These are phyloP conservation scores for Solanum chiquidenum DNA, from an alignment of 257 asterid species.

Conservation along the genomic window DNA sequence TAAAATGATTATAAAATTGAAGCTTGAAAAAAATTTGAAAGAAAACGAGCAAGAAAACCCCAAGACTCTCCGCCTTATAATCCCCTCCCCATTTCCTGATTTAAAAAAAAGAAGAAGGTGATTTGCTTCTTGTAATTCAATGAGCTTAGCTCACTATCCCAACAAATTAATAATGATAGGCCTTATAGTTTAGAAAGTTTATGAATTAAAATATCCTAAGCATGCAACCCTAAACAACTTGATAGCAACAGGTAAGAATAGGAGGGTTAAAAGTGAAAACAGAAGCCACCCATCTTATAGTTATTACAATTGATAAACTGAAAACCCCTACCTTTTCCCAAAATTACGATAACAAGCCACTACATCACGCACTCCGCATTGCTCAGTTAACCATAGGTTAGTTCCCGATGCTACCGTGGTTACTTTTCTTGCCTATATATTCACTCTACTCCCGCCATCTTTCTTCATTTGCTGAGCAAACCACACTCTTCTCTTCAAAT, in stretches of 20 bases:
- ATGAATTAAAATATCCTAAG: not conserved
- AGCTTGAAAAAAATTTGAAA: too few species aligned
- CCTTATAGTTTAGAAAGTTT: not conserved
- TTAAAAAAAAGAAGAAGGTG: not conserved
- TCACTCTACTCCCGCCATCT: not conserved
- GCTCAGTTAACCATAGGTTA: not conserved
- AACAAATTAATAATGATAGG: not conserved
- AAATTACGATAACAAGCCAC: not conserved
- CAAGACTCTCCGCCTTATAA: not conserved
- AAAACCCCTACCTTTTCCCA: not conserved
- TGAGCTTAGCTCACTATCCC: not conserved
- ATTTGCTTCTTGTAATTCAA: not conserved
- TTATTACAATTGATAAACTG: not conserved
- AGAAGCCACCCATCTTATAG: not conserved
- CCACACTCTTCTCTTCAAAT: not conserved
- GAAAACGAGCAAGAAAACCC: too few species aligned
- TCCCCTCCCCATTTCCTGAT: not conserved
- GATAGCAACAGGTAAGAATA: not conserved
- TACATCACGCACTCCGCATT: not conserved
- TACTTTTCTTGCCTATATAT: not conserved
- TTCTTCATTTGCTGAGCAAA: not conserved
- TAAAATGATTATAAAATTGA: too few species aligned
- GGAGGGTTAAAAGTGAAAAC: not conserved
- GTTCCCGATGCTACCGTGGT: not conserved
- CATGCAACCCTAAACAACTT: not conserved